Evolutionary conservation across 306 rosid genomes (phyloP).

Genomic region (Herpetospermum pedunculosum): DNA sequence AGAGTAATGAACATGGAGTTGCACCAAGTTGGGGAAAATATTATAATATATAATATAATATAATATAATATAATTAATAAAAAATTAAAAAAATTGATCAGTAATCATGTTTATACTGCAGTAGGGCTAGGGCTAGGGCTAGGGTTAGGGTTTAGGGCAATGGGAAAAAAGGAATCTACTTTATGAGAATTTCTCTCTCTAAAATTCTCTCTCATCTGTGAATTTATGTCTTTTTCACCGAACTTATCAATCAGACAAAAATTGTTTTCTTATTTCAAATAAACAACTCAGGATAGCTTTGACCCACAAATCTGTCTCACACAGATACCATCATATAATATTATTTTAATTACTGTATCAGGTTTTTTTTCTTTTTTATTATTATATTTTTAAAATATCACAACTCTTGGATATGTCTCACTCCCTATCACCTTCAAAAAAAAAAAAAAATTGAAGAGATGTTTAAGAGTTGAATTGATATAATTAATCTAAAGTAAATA

Average conservation of each 20-base stretch:
- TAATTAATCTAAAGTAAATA: no score
- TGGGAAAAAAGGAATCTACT: constrained; percentile 67
- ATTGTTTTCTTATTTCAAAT: constrained; percentile 33
- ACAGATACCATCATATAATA: background rate
- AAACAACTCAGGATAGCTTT: constrained; percentile 38
- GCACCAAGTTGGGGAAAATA: constrained; percentile 10
- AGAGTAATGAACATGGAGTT: constrained; percentile 3
- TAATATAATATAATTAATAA: background rate
- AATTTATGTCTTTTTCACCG: constrained; percentile 67
- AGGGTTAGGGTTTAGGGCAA: background rate
- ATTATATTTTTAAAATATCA: no score
- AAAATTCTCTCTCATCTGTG: constrained; percentile 18
- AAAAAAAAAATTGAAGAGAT: no score
- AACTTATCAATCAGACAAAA: constrained; percentile 44
- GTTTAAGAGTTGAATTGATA: no score
- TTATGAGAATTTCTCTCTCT: constrained; percentile 5
- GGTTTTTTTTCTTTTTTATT: background rate
- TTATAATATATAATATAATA: background rate
- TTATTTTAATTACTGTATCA: background rate
- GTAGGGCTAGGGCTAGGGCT: no score
- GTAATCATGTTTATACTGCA: background rate
- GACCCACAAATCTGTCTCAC: constrained; percentile 74
- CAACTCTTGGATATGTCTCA: background rate
- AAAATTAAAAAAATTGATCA: background rate
- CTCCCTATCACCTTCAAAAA: background rate